A percentile compares a stretch with the other conserved stretches of the same genome.
phyloP scores from a whole-genome alignment of 768 basidiomycete genomes.

The Agaricus blazei region DNA sequence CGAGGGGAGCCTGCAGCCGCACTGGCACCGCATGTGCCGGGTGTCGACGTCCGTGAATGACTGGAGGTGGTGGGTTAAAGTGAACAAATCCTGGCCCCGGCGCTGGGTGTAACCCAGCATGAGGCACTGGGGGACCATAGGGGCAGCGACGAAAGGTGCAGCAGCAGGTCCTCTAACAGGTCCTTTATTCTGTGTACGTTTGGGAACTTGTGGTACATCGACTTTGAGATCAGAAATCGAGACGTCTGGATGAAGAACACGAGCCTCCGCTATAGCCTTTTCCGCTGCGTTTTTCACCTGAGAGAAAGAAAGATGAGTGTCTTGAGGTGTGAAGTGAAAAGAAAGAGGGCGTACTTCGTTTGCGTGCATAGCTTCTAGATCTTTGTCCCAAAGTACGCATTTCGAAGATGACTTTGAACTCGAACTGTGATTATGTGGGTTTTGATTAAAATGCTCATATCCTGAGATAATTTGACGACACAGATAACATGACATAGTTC shows the following conservation, averaged over 20 bases:
- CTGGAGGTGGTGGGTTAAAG: not conserved
- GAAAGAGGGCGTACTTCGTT: constrained; percentile 45
- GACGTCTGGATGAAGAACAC: constrained; percentile 56
- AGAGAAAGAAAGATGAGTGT: not conserved
- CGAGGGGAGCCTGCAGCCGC: not conserved
- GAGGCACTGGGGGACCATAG: not conserved
- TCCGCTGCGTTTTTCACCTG: constrained; percentile 70
- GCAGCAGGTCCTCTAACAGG: not conserved
- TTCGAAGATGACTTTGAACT: constrained; percentile 26
- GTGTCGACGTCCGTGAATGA: not conserved
- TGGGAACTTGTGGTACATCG: constrained; percentile 46
- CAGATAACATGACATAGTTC: constrained; percentile 75
- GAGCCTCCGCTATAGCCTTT: constrained; percentile 59
- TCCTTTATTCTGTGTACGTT: not conserved
- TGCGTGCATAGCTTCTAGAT: constrained; percentile 53
- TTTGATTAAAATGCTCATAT: constrained; percentile 71
- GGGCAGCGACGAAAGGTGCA: not conserved
- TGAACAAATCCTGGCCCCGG: not conserved
- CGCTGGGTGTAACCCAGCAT: not conserved
- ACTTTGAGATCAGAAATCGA: constrained; percentile 51
- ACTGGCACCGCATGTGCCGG: not conserved
- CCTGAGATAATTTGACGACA: constrained; percentile 70
- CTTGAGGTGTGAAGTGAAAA: not conserved
- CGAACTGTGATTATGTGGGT: constrained; percentile 13
- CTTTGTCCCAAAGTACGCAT: constrained; percentile 65